Percentiles rank a stretch among this genome's conserved stretches.
Conservation (phyloP, 2,329 filamentous ascomycete genomes). For the Grosmannia huntii region DNA sequence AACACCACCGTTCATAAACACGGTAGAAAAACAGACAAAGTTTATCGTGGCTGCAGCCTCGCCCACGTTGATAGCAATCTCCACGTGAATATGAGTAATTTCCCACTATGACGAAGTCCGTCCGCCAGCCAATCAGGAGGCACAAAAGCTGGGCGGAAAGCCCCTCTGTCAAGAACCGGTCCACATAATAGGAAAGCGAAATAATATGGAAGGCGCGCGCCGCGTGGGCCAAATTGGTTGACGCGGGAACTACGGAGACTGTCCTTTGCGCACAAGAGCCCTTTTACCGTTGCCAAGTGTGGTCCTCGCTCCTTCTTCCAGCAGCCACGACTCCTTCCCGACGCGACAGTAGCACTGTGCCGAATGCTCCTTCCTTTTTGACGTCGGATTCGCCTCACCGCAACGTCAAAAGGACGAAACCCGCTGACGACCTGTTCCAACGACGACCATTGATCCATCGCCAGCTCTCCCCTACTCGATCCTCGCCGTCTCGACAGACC, state of each 20-base stretch:
- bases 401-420: not conserved
- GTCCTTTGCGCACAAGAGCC: not conserved
- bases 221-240: slow-evolving; percentile 16
- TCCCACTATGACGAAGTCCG: not conserved
- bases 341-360: not conserved
- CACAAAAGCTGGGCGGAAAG: not conserved
- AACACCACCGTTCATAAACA: no score
- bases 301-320: not conserved
- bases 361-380: not conserved
- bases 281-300: no score
- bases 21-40: not conserved
- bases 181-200: not conserved
- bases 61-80: not conserved
- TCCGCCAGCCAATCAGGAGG: not conserved
- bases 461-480: not conserved
- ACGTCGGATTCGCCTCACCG: not conserved
- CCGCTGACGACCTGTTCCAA: not conserved
- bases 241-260: slow-evolving; percentile 9
- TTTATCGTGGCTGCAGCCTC: no score
- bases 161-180: not conserved
- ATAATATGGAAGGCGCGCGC: slow-evolving; percentile 6
- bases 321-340: not conserved
- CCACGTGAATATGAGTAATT: not conserved
- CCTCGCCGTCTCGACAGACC: not conserved
- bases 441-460: not conserved